Conservation (phyloP, 2,329 filamentous ascomycete species). For the Aspergillus transmontanensis region DNA sequence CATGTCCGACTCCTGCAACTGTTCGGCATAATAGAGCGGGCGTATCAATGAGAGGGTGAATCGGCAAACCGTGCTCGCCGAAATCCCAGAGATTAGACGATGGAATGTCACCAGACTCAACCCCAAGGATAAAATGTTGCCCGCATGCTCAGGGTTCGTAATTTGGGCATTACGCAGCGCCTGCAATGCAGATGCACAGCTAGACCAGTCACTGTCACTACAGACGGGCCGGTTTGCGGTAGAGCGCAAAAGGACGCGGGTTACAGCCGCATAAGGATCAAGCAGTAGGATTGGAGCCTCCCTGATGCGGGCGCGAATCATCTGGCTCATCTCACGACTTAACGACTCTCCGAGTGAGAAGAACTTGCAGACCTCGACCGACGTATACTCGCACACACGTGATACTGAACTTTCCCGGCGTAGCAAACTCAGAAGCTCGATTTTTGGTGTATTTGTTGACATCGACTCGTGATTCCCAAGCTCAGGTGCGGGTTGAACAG, state of each 20-base stretch:
- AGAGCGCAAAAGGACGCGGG: constrained; percentile 1
- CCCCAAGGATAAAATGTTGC: not conserved
- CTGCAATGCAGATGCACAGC: not conserved
- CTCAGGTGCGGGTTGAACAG: not conserved
- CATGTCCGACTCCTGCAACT: not conserved
- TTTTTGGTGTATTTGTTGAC: not conserved
- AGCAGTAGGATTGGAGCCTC: constrained; percentile 1
- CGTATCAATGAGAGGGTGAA: constrained; percentile 1
- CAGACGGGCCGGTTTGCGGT: not conserved
- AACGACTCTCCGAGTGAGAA: not conserved
- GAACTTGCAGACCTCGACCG: constrained; percentile 2
- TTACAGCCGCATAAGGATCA: not conserved
- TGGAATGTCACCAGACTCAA: constrained; percentile 4
- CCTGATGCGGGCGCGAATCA: not conserved
- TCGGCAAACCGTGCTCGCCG: constrained; percentile 1
- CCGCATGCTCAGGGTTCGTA: not conserved
- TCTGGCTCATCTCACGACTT: not conserved
- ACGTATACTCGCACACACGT: not conserved
- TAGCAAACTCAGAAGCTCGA: not conserved
- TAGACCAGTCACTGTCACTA: not conserved
- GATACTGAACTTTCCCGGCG: not conserved
- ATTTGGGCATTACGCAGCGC: not conserved
- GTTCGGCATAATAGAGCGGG: not conserved
- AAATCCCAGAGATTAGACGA: not conserved
- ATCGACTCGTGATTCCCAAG: not conserved